Base-by-base conservation (phyloP, 768 basidiomycete species). In the Lentinus tigrinus region DNA sequence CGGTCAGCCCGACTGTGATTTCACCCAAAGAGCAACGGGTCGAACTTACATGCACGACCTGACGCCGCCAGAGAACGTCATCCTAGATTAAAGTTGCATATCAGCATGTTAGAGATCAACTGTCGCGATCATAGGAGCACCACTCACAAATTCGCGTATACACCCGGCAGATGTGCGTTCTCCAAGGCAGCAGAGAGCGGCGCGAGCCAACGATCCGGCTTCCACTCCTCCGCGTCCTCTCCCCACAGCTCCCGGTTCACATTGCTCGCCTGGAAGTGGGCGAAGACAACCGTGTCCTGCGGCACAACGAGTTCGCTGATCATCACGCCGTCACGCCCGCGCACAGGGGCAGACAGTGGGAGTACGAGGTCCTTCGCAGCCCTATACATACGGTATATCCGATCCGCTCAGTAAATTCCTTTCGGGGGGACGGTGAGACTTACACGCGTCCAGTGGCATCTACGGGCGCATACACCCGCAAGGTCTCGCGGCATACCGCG, bases 401-500 rank as follows among this genome's bases (percentile, higher is more conserved):
- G 26, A 27, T 14, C 26, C 9, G 14, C 31, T 31, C 11, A 49
- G 40, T 28, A n/a, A 16, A 42, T 26, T 47, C n/a, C 23, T 17
- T 13, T 19, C 27, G 24, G 8, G 4, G 10, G 26, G 47, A 3
- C 31, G 17, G 26, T 4, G 17, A 2, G n/a, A 54, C 58, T 43
- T 17, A 59, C 58, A 40, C 39, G 39, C 58, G 58, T 3, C 39
- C 52, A 6, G 49, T 37, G 27, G 48, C 19, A 17, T 38, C 36
- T n/a, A 56, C 59, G 5, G 59, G 59, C 11, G 59, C 55, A 26
- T 85, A 75, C 0, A 85, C 48, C 1, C 86, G 78, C 51, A 88
- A 68, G 0, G 78, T 81, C 69, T 88, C 87, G 4, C 81, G 78
- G 4, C 85, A 75, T 4, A 86, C 78, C 10, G 75, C 77, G 58